Evolutionary conservation across 257 asterid species (phyloP).

Genomic region (Salvia splendens): DNA sequence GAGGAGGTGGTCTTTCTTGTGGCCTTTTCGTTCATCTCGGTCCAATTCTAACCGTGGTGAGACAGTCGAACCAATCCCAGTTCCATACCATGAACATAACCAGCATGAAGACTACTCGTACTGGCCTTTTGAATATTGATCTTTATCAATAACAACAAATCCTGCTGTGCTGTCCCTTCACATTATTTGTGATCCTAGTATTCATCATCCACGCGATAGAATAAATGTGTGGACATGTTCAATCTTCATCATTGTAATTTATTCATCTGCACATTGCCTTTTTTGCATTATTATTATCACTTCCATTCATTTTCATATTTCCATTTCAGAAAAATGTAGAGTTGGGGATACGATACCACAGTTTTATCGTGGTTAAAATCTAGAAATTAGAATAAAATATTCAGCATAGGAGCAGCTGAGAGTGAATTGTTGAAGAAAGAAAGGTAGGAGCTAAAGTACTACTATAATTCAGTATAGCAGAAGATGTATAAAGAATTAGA

Average conservation of each 20-base stretch:
- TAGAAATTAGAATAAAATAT: conserved; percentile 2
- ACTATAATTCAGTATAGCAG: neutral
- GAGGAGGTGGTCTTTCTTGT: conserved; percentile 74
- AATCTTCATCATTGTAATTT: neutral
- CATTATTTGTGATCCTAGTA: conserved; percentile 38
- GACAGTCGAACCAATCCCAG: conserved; percentile 54
- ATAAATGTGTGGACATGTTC: conserved; percentile 28
- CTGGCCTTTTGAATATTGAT: conserved; percentile 73
- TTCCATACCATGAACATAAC: conserved; percentile 48
- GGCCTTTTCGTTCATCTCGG: conserved; percentile 78
- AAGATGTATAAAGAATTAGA: neutral
- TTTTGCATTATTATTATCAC: neutral
- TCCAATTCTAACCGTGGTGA: conserved; percentile 42
- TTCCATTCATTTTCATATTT: neutral
- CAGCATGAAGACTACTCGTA: conserved; percentile 55
- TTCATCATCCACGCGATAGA: conserved; percentile 40
- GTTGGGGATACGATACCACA: no score
- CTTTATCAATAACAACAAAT: neutral
- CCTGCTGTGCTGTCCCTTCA: conserved; percentile 18
- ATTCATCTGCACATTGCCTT: neutral
- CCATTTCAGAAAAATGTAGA: no score
- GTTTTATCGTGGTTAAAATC: neutral
- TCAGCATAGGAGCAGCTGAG: conserved; percentile 15
- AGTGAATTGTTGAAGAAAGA: neutral
- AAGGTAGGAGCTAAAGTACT: conserved; percentile 12